These are phyloP conservation scores for Lippia alba DNA, from an alignment of 305 asterid genomes.

Conservation along the genomic window DNA sequence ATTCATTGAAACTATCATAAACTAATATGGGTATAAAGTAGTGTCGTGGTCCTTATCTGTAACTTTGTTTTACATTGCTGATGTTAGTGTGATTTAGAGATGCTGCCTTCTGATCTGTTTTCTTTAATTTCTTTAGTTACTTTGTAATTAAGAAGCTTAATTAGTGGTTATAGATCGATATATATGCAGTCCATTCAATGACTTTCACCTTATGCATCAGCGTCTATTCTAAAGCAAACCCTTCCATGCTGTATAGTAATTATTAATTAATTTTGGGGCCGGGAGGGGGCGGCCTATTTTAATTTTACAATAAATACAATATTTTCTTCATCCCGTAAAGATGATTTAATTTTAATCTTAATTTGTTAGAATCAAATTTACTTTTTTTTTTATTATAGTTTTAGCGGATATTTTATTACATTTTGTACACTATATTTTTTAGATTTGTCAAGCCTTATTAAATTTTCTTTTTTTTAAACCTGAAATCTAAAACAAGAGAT, in stretches of 20 bases:
- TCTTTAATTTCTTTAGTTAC: not conserved
- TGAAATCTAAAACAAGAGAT: too few relatives aligned
- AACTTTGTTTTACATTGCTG: slow-evolving; percentile 7
- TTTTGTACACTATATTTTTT: too few relatives aligned
- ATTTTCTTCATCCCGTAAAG: too few relatives aligned
- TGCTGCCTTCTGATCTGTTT: slow-evolving; percentile 10
- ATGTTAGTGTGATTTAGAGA: slow-evolving; percentile 11
- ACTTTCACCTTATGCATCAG: slow-evolving; percentile 34
- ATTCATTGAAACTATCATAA: not conserved
- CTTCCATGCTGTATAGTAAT: slow-evolving; percentile 16
- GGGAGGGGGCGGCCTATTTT: not conserved
- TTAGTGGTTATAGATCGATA: not conserved
- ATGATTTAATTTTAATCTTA: too few relatives aligned
- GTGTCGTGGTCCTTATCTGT: slow-evolving; percentile 11
- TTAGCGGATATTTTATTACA: too few relatives aligned
- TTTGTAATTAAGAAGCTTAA: slow-evolving; percentile 12
- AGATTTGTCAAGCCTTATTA: too few relatives aligned
- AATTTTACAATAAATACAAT: too few relatives aligned
- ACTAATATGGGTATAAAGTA: not conserved
- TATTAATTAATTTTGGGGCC: not conserved
- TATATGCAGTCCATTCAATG: too few relatives aligned
- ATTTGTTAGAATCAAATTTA: too few relatives aligned
- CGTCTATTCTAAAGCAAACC: slow-evolving; percentile 21
- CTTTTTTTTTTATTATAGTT: too few relatives aligned
- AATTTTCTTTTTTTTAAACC: too few relatives aligned